Evolutionary conservation across 2,329 filamentous ascomycete genomes (phyloP).

Genomic region (Aspergillus sp.): DNA sequence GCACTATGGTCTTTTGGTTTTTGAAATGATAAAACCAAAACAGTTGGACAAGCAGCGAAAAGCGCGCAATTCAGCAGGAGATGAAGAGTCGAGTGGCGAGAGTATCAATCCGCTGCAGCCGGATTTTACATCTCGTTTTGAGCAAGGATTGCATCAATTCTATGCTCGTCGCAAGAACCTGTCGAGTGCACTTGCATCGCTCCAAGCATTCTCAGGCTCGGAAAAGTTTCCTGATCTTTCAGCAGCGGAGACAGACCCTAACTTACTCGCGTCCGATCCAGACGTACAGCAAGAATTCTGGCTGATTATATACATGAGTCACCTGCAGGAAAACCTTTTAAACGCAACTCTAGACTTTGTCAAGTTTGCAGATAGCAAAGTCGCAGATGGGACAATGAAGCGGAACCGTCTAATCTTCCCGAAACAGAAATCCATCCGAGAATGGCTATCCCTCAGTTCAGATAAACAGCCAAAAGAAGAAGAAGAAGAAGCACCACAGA

Average conservation of each 20-base stretch:
- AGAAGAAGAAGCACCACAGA: background rate
- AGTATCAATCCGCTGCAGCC: constrained; percentile 50
- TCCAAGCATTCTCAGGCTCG: constrained; percentile 18
- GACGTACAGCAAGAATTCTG: constrained; percentile 57
- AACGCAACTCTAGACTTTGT: constrained; percentile 59
- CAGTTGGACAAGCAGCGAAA: constrained; percentile 30
- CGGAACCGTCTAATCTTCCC: constrained; percentile 60
- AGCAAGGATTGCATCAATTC: constrained; percentile 50
- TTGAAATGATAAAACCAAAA: constrained; percentile 38
- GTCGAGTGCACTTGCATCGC: constrained; percentile 41
- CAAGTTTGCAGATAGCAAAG: constrained; percentile 60
- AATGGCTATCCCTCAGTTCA: constrained; percentile 46
- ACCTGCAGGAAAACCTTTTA: constrained; percentile 56
- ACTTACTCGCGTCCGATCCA: constrained; percentile 9
- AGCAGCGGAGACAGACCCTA: constrained; percentile 7
- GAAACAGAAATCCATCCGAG: constrained; percentile 54
- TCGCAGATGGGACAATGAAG: constrained; percentile 59
- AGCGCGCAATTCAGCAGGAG: constrained; percentile 34
- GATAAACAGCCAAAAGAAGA: constrained; percentile 3
- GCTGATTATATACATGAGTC: constrained; percentile 58
- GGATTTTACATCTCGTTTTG: constrained; percentile 51
- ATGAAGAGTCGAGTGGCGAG: constrained; percentile 51
- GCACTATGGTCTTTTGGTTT: constrained; percentile 53
- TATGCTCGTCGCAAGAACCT: constrained; percentile 46
- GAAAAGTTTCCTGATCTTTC: constrained; percentile 31